These are phyloP conservation scores for Ustulina deusta DNA, from an alignment of 2,329 filamentous ascomycete genomes.

Conservation along the genomic window DNA sequence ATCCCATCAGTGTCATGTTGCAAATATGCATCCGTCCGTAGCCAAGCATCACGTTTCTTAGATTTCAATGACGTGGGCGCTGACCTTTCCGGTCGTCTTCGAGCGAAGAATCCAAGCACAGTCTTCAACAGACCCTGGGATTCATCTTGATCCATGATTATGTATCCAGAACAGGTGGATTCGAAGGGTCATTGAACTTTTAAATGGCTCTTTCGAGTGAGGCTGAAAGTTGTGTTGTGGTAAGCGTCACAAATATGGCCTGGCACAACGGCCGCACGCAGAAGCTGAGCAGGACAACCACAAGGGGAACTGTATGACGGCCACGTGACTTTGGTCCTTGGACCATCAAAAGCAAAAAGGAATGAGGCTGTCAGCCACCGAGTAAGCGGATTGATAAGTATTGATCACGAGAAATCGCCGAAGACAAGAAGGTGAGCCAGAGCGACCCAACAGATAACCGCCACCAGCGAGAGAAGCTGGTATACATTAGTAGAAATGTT, in stretches of 20 bases:
- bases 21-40: slow-evolving; percentile 22
- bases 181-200: not conserved
- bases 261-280: too few relatives aligned
- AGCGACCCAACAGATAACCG: slow-evolving; percentile 1
- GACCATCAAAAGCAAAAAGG: slow-evolving; percentile 9
- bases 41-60: slow-evolving; percentile 10
- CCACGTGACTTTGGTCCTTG: slow-evolving; percentile 7
- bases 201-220: too few relatives aligned
- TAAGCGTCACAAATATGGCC: not conserved
- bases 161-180: not conserved
- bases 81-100: slow-evolving; percentile 8
- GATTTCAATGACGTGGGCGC: slow-evolving; percentile 6
- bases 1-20: slow-evolving; percentile 9
- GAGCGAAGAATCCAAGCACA: slow-evolving; percentile 19
- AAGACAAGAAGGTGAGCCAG: slow-evolving; percentile 4
- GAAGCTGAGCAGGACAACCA: too few relatives aligned
- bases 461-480: not conserved
- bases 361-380: not conserved
- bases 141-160: slow-evolving; percentile 15
- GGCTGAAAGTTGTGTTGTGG: too few relatives aligned
- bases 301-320: too few relatives aligned
- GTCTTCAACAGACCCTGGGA: slow-evolving; percentile 6
- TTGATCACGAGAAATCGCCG: slow-evolving; percentile 5
- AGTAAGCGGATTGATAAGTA: too few relatives aligned
- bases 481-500: slow-evolving; percentile 1